Percentiles rank a stretch among this genome's conserved stretches.
Conservation (phyloP, 1,284 basidiomycete species). For the Ganoderma meredithae region DNA sequence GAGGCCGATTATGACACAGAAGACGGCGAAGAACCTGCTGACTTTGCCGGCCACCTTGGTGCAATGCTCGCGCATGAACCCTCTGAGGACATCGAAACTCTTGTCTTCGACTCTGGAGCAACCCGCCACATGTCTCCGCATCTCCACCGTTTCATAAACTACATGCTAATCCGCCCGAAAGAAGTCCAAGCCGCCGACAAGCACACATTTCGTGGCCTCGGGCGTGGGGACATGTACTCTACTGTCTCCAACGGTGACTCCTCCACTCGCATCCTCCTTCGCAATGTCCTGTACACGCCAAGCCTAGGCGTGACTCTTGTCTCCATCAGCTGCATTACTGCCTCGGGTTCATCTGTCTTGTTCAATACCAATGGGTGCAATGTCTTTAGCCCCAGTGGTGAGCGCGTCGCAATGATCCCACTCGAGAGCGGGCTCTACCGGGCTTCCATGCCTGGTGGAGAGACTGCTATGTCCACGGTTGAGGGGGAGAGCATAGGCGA, state of each 20-base stretch:
- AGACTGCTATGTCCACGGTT: too few relatives aligned
- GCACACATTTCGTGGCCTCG: not conserved
- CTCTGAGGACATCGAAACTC: conserved; percentile 32
- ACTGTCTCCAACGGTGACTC: conserved; percentile 46
- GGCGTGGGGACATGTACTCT: conserved; percentile 23
- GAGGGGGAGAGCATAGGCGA: too few relatives aligned
- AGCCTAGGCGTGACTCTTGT: conserved; percentile 45
- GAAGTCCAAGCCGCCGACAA: not conserved
- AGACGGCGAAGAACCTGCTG: too few relatives aligned
- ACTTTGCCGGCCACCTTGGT: not conserved
- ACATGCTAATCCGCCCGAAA: conserved; percentile 28
- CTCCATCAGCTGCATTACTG: conserved; percentile 42
- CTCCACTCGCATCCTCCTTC: conserved; percentile 37
- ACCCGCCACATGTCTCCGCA: conserved; percentile 50
- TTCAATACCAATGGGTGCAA: too few relatives aligned
- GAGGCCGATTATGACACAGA: too few relatives aligned
- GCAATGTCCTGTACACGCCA: conserved; percentile 46
- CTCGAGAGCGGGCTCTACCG: too few relatives aligned
- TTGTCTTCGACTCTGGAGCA: conserved; percentile 47
- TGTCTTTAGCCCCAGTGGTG: too few relatives aligned
- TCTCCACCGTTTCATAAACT: conserved; percentile 41
- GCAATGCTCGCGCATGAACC: conserved; percentile 12
- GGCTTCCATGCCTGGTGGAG: too few relatives aligned
- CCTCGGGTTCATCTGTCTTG: too few relatives aligned
- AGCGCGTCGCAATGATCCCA: too few relatives aligned